phyloP scores from a whole-genome alignment of 192 early-diverging fungal species.

The Spinellus fusiger region DNA sequence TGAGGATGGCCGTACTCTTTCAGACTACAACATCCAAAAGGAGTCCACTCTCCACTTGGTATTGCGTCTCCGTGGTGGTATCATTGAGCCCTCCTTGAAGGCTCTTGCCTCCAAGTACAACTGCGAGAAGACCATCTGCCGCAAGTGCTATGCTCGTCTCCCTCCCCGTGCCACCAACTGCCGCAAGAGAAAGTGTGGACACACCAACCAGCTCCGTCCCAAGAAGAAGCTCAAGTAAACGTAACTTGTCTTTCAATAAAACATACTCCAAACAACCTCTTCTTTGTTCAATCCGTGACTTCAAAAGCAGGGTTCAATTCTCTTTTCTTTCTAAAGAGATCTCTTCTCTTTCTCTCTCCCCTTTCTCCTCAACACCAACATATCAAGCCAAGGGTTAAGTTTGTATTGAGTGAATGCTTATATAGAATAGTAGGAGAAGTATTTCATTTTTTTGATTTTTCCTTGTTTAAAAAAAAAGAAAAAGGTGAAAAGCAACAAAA shows the following conservation, averaged over 20 bases:
- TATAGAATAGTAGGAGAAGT: no score
- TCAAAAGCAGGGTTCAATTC: no score
- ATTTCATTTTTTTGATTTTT: no score
- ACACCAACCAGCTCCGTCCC: slow-evolving; percentile 97
- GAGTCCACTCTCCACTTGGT: slow-evolving; percentile 97
- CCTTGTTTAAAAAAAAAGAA: neutral
- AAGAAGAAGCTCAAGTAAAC: slow-evolving; percentile 83
- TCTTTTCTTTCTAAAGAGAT: no score
- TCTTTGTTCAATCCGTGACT: no score
- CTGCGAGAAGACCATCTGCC: slow-evolving; percentile 99
- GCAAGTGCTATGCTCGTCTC: slow-evolving; percentile 99
- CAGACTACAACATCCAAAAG: slow-evolving; percentile 99
- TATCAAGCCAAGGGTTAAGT: no score
- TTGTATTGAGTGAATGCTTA: no score
- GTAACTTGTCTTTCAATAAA: no score
- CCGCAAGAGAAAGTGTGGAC: slow-evolving; percentile 99
- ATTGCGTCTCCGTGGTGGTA: slow-evolving; percentile 92
- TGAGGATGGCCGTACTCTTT: slow-evolving; percentile 95
- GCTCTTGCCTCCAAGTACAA: slow-evolving; percentile 98
- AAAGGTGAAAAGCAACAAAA: neutral
- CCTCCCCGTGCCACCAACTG: slow-evolving; percentile 99
- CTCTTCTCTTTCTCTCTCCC: no score
- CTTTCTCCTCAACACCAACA: no score
- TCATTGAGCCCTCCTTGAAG: slow-evolving; percentile 99
- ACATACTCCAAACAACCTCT: no score